phyloP scores from a whole-genome alignment of 176 grass and related monocot genomes.

The Avena sativa region DNA sequence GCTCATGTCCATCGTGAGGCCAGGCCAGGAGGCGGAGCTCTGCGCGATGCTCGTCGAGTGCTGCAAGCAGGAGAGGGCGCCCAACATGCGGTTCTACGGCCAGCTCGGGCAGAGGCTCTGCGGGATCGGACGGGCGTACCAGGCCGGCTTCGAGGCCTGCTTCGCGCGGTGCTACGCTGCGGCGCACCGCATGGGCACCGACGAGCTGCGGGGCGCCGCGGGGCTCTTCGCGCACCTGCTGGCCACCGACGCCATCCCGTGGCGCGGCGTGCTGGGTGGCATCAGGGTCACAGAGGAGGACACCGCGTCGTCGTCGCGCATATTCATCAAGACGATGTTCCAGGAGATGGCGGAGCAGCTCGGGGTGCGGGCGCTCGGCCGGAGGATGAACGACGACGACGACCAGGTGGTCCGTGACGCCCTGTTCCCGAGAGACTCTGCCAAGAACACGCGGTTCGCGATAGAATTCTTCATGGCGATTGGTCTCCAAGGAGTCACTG shows the following conservation, averaged over 20 bases:
- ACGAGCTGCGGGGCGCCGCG: neutral
- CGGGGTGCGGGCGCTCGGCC: constrained; percentile 35
- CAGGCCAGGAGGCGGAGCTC: constrained; percentile 64
- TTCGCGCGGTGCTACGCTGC: neutral
- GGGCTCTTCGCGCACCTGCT: neutral
- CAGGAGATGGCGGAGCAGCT: constrained; percentile 57
- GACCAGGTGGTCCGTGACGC: constrained; percentile 31
- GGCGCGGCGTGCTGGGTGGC: neutral
- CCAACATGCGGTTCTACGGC: constrained; percentile 49
- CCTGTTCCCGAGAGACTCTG: constrained; percentile 53
- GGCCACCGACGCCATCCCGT: neutral
- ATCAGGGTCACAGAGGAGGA: constrained; percentile 25
- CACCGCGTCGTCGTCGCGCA: constrained; percentile 56
- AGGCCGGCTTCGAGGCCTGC: constrained; percentile 11
- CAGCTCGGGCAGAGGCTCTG: constrained; percentile 59
- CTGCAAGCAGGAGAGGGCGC: constrained; percentile 65
- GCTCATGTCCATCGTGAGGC: constrained; percentile 37
- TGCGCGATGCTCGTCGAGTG: constrained; percentile 71
- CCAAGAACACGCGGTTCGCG: constrained; percentile 38
- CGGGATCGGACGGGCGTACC: neutral
- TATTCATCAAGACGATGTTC: constrained; percentile 58
- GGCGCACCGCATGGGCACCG: constrained; percentile 19
- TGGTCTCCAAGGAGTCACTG: constrained; percentile 41
- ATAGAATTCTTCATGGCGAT: constrained; percentile 58
- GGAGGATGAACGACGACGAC: neutral